Evolutionary conservation across 208 protist genomes (phyloP).

Genomic region (Leishmania guyanensis): DNA sequence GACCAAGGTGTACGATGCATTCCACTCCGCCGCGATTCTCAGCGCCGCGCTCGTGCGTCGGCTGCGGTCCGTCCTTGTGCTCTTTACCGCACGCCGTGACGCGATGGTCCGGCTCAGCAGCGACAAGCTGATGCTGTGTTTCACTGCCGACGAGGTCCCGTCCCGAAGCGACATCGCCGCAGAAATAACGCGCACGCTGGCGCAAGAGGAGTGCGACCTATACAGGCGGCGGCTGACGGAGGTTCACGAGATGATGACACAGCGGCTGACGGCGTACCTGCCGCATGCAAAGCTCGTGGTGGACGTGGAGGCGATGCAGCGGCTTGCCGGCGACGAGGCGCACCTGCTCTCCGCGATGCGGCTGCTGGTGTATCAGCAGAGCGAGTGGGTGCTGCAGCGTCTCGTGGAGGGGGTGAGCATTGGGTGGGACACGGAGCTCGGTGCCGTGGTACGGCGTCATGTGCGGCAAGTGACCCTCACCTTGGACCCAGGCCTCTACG

Average conservation of each 20-base stretch:
- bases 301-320: conserved; percentile 41
- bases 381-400: conserved; percentile 71
- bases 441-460: conserved; percentile 56
- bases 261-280: conserved; percentile 53
- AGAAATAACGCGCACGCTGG: conserved; percentile 39
- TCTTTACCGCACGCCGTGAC: conserved; percentile 60
- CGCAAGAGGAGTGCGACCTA: conserved; percentile 47
- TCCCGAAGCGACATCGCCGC: conserved; percentile 48
- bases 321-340: conserved; percentile 41
- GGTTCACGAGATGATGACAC: conserved; percentile 41
- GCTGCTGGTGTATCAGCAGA: conserved; percentile 62
- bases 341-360: conserved; percentile 60
- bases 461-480: conserved; percentile 59
- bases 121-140: conserved; percentile 77
- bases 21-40: conserved; percentile 63
- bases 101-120: conserved; percentile 51
- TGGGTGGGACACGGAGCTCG: conserved; percentile 79
- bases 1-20: conserved; percentile 26
- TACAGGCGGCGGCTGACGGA: conserved; percentile 47
- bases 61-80: conserved; percentile 56
- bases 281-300: conserved; percentile 52
- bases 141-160: conserved; percentile 42
- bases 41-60: conserved; percentile 42
- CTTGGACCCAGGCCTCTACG: conserved; percentile 46
- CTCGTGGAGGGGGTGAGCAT: conserved; percentile 70